A percentile compares a stretch with the other conserved stretches of the same genome.
phyloP scores from a whole-genome alignment of 805 yeast species.

The Myxozyma nipponensis region DNA sequence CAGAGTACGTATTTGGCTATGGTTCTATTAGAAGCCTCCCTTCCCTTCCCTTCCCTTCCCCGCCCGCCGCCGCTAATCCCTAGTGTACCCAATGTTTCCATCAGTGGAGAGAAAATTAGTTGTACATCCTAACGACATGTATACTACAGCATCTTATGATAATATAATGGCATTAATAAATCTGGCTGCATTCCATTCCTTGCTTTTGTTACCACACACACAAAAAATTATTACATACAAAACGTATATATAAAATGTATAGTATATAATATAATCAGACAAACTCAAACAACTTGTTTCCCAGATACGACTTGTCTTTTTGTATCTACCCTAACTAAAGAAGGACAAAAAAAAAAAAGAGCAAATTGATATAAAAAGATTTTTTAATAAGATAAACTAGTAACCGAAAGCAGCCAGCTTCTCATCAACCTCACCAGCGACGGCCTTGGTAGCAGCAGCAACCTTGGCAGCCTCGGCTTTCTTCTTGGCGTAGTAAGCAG shows the following conservation, averaged over 20 bases:
- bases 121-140: not conserved
- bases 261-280: no score
- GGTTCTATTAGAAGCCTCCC: no score
- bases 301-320: not conserved
- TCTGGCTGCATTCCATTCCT: no score
- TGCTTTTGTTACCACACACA: no score
- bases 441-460: slow-evolving; percentile 77
- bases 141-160: no score
- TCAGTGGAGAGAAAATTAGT: slow-evolving; percentile 93
- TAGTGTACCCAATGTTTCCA: slow-evolving; percentile 83
- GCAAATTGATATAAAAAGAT: no score
- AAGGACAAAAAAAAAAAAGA: no score
- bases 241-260: no score
- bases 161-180: not conserved
- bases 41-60: not conserved
- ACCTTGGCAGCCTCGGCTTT: slow-evolving; percentile 91
- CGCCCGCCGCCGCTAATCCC: no score
- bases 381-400: slow-evolving; percentile 52
- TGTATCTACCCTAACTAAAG: not conserved
- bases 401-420: slow-evolving; percentile 96
- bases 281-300: not conserved
- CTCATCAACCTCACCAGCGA: slow-evolving; percentile 87
- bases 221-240: no score
- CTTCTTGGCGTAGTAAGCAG: slow-evolving; percentile 99
- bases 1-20: slow-evolving; percentile 42